phyloP scores from a whole-genome alignment of 2,329 filamentous ascomycete genomes.

The Sarocladium brachiariae region DNA sequence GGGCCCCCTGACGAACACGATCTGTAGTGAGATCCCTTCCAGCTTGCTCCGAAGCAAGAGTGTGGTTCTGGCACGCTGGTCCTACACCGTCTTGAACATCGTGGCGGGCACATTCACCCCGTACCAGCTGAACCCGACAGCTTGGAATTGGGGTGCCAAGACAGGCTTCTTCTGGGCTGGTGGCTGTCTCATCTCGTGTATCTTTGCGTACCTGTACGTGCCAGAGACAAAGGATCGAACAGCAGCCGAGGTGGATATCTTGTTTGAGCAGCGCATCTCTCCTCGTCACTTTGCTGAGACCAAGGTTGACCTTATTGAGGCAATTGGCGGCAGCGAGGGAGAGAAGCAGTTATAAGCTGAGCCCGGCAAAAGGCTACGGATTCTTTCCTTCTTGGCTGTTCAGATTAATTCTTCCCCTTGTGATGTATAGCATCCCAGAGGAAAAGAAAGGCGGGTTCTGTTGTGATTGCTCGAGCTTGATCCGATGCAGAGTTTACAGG shows the following conservation, averaged over 20 bases:
- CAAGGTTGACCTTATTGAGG: slow-evolving; percentile 8
- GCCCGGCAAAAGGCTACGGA: no score
- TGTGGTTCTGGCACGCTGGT: slow-evolving; percentile 31
- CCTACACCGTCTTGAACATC: slow-evolving; percentile 33
- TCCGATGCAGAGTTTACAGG: no score
- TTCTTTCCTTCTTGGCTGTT: no score
- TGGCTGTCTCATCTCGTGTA: slow-evolving; percentile 46
- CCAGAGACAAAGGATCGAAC: slow-evolving; percentile 37
- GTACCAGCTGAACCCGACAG: slow-evolving; percentile 27
- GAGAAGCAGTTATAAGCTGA: neutral
- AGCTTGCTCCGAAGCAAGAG: slow-evolving; percentile 35
- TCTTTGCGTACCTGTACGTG: slow-evolving; percentile 59
- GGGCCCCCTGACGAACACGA: slow-evolving; percentile 35
- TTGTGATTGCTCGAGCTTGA: no score
- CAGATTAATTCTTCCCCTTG: no score
- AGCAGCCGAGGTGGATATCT: neutral
- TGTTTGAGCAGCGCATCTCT: neutral
- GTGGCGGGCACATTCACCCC: slow-evolving; percentile 28
- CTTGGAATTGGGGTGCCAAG: slow-evolving; percentile 28
- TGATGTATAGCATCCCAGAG: no score
- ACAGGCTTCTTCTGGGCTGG: slow-evolving; percentile 26
- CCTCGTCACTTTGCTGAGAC: slow-evolving; percentile 3
- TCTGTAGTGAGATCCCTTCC: slow-evolving; percentile 29
- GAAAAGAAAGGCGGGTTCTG: no score
- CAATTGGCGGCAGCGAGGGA: neutral